Conservation (phyloP, 345 rosid species). For the Heritiera fomes region DNA sequence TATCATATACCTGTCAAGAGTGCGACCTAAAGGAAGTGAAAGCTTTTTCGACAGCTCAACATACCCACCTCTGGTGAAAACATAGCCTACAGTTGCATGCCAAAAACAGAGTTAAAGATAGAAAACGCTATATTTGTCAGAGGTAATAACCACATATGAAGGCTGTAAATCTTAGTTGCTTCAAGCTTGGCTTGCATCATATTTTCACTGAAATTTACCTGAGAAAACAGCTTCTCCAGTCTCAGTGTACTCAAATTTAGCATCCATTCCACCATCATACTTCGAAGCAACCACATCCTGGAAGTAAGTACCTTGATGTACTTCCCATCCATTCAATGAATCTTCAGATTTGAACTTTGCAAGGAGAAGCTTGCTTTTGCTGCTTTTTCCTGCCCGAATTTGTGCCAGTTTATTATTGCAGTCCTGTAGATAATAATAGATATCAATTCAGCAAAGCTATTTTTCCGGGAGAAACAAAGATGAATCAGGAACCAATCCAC, state of each 20-base stretch:
- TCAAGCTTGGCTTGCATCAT: background rate
- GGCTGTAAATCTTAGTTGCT: background rate
- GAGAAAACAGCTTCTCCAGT: constrained; percentile 83
- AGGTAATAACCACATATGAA: background rate
- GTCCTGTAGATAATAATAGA: constrained; percentile 43
- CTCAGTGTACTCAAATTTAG: constrained; percentile 83
- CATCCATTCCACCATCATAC: constrained; percentile 97
- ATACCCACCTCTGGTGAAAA: constrained; percentile 90
- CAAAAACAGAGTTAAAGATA: constrained; percentile 18
- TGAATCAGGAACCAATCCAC: background rate
- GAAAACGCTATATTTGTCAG: background rate
- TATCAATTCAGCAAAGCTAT: background rate
- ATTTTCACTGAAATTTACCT: constrained; percentile 43
- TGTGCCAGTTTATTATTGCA: constrained; percentile 85
- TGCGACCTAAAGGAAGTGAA: constrained; percentile 73
- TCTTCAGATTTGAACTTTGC: constrained; percentile 76
- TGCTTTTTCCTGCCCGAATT: constrained; percentile 84
- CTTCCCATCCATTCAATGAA: constrained; percentile 80
- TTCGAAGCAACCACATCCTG: constrained; percentile 77
- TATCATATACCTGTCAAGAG: constrained; percentile 78
- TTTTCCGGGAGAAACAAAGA: background rate
- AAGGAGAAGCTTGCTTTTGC: constrained; percentile 91
- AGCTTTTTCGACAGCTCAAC: constrained; percentile 82
- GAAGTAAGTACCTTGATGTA: constrained; percentile 87
- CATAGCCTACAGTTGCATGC: constrained; percentile 58